Conservation (phyloP, 1,139 yeast species). For the Saccharomyces hybrid region DNA sequence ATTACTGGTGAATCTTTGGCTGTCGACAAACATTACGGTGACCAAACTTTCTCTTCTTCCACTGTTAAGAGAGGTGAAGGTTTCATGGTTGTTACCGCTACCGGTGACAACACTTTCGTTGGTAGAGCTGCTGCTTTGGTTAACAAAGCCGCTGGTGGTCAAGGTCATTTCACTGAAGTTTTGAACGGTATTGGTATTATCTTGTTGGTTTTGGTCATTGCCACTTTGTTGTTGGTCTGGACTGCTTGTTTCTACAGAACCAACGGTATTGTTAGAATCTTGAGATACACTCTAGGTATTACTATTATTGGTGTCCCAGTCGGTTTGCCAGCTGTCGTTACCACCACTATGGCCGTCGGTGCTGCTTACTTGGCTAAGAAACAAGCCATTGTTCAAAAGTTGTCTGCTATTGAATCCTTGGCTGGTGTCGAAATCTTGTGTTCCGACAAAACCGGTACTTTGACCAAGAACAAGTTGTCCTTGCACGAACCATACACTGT, state of each 20-base stretch:
- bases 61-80: slow-evolving; percentile 95
- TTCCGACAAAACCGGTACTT: slow-evolving; percentile 98
- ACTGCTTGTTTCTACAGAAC: slow-evolving; percentile 91
- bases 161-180: slow-evolving; percentile 95
- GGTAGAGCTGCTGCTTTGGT: slow-evolving; percentile 96
- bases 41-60: slow-evolving; percentile 82
- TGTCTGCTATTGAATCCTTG: slow-evolving; percentile 93
- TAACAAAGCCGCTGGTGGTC: slow-evolving; percentile 86
- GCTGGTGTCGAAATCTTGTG: slow-evolving; percentile 98
- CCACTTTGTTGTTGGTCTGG: slow-evolving; percentile 85
- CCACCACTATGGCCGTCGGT: slow-evolving; percentile 99
- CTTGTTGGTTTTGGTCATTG: slow-evolving; percentile 77
- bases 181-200: slow-evolving; percentile 95
- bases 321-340: slow-evolving; percentile 97
- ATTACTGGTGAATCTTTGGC: slow-evolving; percentile 96
- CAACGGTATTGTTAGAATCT: slow-evolving; percentile 73
- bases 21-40: slow-evolving; percentile 85
- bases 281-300: slow-evolving; percentile 90
- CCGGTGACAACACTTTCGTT: slow-evolving; percentile 86
- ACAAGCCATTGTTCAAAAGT: slow-evolving; percentile 95
- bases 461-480: slow-evolving; percentile 93
- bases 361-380: slow-evolving; percentile 97
- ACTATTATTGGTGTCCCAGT: slow-evolving; percentile 99
- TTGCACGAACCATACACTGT: slow-evolving; percentile 97
- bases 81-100: slow-evolving; percentile 87